These are phyloP conservation scores for Salix arbutifolia DNA, from an alignment of 345 rosid species.

Conservation along the genomic window DNA sequence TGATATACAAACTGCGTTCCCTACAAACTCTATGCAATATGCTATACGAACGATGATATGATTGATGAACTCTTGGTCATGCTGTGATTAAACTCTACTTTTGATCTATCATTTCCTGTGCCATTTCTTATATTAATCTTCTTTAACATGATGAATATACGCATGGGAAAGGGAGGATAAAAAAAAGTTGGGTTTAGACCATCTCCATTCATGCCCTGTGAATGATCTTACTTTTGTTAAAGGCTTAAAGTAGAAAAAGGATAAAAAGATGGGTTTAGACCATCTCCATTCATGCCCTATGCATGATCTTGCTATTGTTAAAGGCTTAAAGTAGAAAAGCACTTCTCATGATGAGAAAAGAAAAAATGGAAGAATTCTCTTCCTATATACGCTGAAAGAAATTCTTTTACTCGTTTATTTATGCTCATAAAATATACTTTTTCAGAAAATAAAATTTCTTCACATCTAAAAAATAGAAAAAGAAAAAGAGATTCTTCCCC, in stretches of 20 bases:
- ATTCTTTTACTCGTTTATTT: no score
- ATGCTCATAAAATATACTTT: no score
- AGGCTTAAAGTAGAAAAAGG: no score
- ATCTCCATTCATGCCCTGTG: not conserved
- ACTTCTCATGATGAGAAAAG: not conserved
- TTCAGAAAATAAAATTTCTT: no score
- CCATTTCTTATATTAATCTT: not conserved
- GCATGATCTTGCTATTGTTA: not conserved
- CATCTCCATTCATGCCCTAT: not conserved
- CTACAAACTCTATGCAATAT: not conserved
- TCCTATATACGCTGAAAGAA: no score
- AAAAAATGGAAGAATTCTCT: not conserved
- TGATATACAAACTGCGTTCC: no score
- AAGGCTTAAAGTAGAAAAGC: not conserved
- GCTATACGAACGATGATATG: not conserved
- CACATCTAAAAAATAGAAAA: no score
- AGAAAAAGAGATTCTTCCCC: no score
- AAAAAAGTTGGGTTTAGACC: not conserved
- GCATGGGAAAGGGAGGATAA: not conserved
- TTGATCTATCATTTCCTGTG: not conserved
- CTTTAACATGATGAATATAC: not conserved
- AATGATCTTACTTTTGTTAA: not conserved
- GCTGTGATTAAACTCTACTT: not conserved
- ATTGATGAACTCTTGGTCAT: not conserved
- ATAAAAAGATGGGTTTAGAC: not conserved